phyloP scores from a whole-genome alignment of 306 rosid genomes.

The Purshia tridentata region DNA sequence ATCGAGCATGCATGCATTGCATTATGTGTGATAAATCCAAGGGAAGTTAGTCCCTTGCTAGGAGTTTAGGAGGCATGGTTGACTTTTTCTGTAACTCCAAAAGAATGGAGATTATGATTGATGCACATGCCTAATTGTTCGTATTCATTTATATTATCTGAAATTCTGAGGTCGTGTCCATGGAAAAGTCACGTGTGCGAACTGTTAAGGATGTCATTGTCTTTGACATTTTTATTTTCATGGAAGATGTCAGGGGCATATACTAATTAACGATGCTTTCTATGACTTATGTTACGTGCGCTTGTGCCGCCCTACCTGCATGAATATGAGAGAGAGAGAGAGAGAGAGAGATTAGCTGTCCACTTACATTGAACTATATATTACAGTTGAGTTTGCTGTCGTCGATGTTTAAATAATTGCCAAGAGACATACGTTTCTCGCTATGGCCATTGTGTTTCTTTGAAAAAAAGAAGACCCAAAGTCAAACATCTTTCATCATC shows the following conservation, averaged over 20 bases:
- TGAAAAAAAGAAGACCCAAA: no score
- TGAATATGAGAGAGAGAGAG: not conserved
- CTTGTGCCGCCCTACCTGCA: not conserved
- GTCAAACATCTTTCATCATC: no score
- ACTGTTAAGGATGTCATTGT: not conserved
- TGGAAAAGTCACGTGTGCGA: not conserved
- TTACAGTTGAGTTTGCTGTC: no score
- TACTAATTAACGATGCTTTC: not conserved
- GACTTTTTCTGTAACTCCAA: not conserved
- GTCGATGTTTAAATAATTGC: no score
- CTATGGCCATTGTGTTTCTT: no score
- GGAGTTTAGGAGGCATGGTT: not conserved
- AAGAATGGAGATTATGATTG: not conserved
- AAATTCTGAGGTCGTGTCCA: not conserved
- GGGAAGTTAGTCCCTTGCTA: not conserved
- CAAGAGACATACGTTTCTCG: no score
- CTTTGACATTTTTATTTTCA: not conserved
- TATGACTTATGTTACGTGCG: not conserved
- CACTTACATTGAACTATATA: no score
- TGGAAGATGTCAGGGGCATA: not conserved
- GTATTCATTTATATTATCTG: not conserved
- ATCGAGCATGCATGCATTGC: not conserved
- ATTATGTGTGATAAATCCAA: not conserved
- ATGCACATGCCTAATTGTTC: not conserved
- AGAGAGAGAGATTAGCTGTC: no score